A percentile compares a stretch with the other conserved stretches of the same genome.
phyloP scores from a whole-genome alignment of 2,329 filamentous ascomycete species.

The Colletotrichum sp. region DNA sequence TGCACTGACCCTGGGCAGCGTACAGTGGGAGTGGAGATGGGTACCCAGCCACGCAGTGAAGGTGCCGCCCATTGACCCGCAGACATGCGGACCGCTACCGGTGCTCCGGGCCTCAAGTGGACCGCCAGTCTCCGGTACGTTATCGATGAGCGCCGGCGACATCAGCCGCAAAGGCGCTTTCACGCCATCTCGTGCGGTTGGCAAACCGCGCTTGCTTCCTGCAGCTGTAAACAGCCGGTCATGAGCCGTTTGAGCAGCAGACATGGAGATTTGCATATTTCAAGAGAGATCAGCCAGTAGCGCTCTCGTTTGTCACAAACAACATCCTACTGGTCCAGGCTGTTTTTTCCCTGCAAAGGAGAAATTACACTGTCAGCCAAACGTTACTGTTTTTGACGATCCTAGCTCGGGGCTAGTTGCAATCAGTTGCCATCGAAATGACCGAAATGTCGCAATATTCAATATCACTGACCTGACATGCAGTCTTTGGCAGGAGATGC shows the following conservation, averaged over 20 bases:
- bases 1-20: background rate
- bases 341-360: background rate
- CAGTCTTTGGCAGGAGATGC: background rate
- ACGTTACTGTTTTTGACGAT: background rate
- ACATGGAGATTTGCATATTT: background rate
- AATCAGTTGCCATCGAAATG: background rate
- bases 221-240: background rate
- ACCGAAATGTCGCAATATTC: background rate
- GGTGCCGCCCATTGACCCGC: background rate
- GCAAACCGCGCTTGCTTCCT: background rate
- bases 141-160: background rate
- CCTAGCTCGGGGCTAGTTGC: background rate
- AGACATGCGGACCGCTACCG: background rate
- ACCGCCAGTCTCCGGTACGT: background rate
- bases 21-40: background rate
- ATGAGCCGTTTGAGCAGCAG: background rate
- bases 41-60: background rate
- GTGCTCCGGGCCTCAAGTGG: background rate
- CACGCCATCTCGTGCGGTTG: background rate
- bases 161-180: background rate
- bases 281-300: background rate
- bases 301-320: background rate
- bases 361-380: background rate
- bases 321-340: background rate
- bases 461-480: background rate